phyloP scores from a whole-genome alignment of 1,139 yeast genomes.

The Kazachstania sp. region DNA sequence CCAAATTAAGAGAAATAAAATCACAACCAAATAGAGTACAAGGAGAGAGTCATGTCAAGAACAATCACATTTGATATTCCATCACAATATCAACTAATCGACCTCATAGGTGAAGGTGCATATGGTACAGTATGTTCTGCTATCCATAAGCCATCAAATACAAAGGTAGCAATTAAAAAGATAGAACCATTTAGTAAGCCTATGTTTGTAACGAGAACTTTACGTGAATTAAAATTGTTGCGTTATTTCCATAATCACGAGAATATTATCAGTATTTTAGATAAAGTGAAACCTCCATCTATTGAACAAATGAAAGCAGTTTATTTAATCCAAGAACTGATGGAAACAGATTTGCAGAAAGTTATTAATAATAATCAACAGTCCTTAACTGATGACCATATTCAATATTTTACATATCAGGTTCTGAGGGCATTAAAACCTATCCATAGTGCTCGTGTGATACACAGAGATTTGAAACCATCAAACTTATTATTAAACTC shows the following conservation, averaged over 20 bases:
- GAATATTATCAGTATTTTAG: constrained; percentile 88
- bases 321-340: constrained; percentile 59
- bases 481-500: constrained; percentile 75
- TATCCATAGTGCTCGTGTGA: constrained; percentile 57
- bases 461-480: constrained; percentile 89
- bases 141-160: constrained; percentile 62
- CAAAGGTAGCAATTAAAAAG: constrained; percentile 83
- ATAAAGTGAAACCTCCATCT: constrained; percentile 68
- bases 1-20: too few relatives aligned
- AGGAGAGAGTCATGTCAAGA: constrained; percentile 28
- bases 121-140: constrained; percentile 96
- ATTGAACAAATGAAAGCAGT: constrained; percentile 63
- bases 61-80: constrained; percentile 78
- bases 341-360: constrained; percentile 60
- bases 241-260: constrained; percentile 86
- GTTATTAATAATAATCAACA: constrained; percentile 37
- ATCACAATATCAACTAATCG: constrained; percentile 75
- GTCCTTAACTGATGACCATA: constrained; percentile 50
- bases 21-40: too few relatives aligned
- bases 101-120: constrained; percentile 92
- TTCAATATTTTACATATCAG: constrained; percentile 61
- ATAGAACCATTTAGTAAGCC: constrained; percentile 84
- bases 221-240: constrained; percentile 78
- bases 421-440: constrained; percentile 55
- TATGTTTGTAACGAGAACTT: constrained; percentile 78